Percentiles rank a stretch among this genome's conserved stretches.
Conservation (phyloP, 805 yeast species). For the Sugiyamaella lignohabitans region DNA sequence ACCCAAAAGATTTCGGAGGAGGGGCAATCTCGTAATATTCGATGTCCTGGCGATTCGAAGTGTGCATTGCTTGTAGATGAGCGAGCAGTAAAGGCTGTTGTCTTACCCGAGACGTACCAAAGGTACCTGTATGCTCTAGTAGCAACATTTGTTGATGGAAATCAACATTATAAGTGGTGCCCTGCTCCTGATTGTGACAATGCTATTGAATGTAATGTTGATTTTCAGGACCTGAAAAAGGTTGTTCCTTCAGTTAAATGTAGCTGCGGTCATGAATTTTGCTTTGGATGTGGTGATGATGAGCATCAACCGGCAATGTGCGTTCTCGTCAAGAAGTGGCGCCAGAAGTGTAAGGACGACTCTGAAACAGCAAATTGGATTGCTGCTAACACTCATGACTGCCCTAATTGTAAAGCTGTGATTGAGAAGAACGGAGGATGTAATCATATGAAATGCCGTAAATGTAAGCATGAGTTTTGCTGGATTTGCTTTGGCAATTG, state of each 20-base stretch:
- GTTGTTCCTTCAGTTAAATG: conserved; percentile 67
- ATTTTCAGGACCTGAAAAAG: conserved; percentile 20
- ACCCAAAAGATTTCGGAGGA: conserved; percentile 35
- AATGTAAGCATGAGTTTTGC: conserved; percentile 76
- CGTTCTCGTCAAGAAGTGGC: conserved; percentile 60
- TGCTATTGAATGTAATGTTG: conserved; percentile 42
- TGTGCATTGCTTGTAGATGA: conserved; percentile 39
- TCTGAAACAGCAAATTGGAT: conserved; percentile 88
- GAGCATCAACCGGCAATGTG: conserved; percentile 88
- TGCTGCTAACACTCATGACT: conserved; percentile 70
- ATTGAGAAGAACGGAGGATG: conserved; percentile 97
- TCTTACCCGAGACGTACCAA: conserved; percentile 22
- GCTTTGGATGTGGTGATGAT: conserved; percentile 67
- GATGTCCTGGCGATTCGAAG: conserved; percentile 55
- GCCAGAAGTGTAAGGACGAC: conserved; percentile 73
- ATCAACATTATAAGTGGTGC: conserved; percentile 59
- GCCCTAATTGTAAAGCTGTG: conserved; percentile 72
- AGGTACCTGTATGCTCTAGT: conserved; percentile 23
- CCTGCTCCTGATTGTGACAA: conserved; percentile 75
- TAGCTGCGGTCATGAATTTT: conserved; percentile 59
- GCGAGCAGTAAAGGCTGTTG: conserved; percentile 33
- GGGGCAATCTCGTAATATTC: conserved; percentile 36
- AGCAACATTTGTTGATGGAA: conserved; percentile 47
- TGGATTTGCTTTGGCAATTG: conserved; percentile 86
- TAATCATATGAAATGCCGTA: conserved; percentile 87